Evolutionary conservation across 257 asterid species (phyloP).

Genomic region (Solanum etuberosum): DNA sequence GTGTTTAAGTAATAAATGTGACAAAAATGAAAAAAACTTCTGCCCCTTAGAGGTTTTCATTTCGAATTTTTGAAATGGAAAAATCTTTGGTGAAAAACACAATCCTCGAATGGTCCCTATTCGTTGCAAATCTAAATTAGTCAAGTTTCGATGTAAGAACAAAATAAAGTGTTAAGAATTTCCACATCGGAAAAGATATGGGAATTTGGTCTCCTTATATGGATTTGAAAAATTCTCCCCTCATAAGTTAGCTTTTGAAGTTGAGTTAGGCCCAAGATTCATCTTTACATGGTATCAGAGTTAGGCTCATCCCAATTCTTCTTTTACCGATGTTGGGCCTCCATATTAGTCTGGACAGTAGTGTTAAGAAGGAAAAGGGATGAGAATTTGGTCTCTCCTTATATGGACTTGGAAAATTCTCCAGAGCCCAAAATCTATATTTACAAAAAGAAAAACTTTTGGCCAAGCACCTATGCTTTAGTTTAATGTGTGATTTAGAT

Average conservation of each 20-base stretch:
- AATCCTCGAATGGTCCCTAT: neutral
- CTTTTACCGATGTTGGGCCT: too few species aligned
- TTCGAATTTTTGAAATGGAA: neutral
- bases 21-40: neutral
- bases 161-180: neutral
- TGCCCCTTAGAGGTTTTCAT: neutral
- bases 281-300: too few species aligned
- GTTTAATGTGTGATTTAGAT: neutral
- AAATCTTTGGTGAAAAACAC: neutral
- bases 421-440: neutral
- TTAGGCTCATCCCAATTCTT: too few species aligned
- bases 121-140: neutral
- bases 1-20: neutral
- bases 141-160: neutral
- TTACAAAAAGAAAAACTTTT: too few species aligned
- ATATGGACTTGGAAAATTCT: neutral
- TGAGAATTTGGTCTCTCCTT: neutral
- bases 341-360: too few species aligned
- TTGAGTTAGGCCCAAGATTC: neutral
- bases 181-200: neutral
- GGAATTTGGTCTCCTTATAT: neutral
- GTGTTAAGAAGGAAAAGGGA: neutral
- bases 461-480: neutral
- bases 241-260: too few species aligned
- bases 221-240: too few species aligned